Conservation (phyloP, 257 asterid genomes). For the Solanum chmielewskii region DNA sequence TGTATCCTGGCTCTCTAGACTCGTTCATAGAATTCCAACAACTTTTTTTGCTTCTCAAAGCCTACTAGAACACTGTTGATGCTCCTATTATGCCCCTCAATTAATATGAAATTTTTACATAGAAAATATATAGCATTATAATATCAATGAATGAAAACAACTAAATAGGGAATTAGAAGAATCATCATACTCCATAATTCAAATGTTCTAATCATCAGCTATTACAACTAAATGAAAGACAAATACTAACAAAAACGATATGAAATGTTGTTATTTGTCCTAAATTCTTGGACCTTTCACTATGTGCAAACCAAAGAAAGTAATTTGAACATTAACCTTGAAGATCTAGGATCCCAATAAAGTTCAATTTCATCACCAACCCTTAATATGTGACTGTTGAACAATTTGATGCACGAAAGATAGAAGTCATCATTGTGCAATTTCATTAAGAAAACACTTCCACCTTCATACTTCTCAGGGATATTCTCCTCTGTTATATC, state of each 20-base stretch:
- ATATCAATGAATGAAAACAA: too few relatives aligned
- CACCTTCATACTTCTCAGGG: constrained; percentile 15
- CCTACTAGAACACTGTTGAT: too few relatives aligned
- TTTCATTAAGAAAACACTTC: constrained; percentile 11
- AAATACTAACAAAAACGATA: too few relatives aligned
- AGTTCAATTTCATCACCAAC: constrained; percentile 33
- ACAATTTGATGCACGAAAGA: constrained; percentile 22
- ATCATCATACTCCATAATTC: not conserved
- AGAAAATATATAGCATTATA: too few relatives aligned
- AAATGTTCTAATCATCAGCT: too few relatives aligned
- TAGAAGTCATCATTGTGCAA: constrained; percentile 10
- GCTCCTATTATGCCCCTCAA: too few relatives aligned
- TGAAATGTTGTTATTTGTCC: not conserved
- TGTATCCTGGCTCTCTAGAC: too few relatives aligned
- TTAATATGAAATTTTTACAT: too few relatives aligned
- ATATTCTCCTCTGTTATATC: constrained; percentile 3
- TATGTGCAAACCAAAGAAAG: not conserved
- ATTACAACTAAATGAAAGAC: too few relatives aligned
- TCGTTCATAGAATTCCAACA: too few relatives aligned
- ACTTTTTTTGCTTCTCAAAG: too few relatives aligned
- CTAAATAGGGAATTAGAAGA: not conserved
- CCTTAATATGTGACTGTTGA: constrained; percentile 11
- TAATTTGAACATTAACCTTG: constrained; percentile 15
- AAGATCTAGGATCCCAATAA: constrained; percentile 25
- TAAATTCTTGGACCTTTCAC: not conserved